Conservation (phyloP, 2,329 filamentous ascomycete genomes). For the Hymenotorrendiella dingleyae region DNA sequence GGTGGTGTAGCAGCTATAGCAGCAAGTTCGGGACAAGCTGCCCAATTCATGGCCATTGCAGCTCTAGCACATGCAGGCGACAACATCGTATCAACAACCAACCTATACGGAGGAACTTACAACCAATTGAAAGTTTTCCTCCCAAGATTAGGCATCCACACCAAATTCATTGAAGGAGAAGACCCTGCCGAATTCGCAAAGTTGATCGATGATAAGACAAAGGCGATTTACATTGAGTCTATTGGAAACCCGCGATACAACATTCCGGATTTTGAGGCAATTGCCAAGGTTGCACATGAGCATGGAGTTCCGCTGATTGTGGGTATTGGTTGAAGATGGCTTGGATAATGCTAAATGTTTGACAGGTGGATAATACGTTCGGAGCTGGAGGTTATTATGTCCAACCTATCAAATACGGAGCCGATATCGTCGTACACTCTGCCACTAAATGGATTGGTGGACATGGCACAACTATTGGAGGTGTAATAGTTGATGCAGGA, state of each 20-base stretch:
- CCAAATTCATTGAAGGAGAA: slow-evolving; percentile 83
- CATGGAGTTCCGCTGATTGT: slow-evolving; percentile 52
- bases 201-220: slow-evolving; percentile 87
- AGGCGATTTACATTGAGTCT: slow-evolving; percentile 85
- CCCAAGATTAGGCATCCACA: slow-evolving; percentile 77
- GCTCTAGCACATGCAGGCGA: slow-evolving; percentile 83
- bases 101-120: slow-evolving; percentile 92
- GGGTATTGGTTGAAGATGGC: slow-evolving; percentile 15
- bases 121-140: slow-evolving; percentile 94
- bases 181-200: slow-evolving; percentile 70
- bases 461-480: slow-evolving; percentile 86
- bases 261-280: slow-evolving; percentile 82
- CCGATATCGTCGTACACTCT: slow-evolving; percentile 90
- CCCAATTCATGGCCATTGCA: slow-evolving; percentile 84
- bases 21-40: slow-evolving; percentile 78
- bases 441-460: slow-evolving; percentile 97
- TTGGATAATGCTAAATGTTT: slow-evolving; percentile 8
- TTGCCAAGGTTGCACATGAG: slow-evolving; percentile 72
- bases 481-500: slow-evolving; percentile 79
- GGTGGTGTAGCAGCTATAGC: slow-evolving; percentile 84
- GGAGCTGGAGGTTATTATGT: slow-evolving; percentile 87
- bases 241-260: slow-evolving; percentile 91
- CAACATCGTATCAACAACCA: slow-evolving; percentile 87
- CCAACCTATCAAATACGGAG: slow-evolving; percentile 82
- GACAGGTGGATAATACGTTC: slow-evolving; percentile 94